phyloP scores from a whole-genome alignment of 2,329 filamentous ascomycete species.

The Parastagonospora avenae region DNA sequence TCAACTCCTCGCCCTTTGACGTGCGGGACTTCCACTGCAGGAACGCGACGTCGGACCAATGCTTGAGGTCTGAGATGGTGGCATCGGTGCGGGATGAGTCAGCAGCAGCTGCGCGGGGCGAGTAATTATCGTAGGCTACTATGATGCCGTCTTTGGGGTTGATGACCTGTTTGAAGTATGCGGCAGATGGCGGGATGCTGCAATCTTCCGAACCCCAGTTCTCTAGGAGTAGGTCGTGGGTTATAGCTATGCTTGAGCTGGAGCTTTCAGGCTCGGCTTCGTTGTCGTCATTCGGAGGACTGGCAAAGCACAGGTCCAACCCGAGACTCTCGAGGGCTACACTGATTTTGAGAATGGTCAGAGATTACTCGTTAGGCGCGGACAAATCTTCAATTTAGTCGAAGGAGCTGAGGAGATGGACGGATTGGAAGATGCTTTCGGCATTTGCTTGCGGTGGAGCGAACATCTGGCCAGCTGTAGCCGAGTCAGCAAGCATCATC shows the following conservation, averaged over 20 bases:
- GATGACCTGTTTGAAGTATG: background rate
- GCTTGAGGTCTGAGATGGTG: background rate
- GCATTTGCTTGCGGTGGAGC: background rate
- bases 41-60: conserved; percentile 9
- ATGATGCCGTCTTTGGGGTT: background rate
- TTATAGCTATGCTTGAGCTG: too few species aligned
- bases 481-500: background rate
- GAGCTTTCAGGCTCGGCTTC: too few species aligned
- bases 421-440: background rate
- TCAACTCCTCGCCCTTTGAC: background rate
- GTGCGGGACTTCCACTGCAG: conserved; percentile 2
- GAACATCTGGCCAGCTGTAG: background rate
- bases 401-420: background rate
- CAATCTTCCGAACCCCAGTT: background rate
- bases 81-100: background rate
- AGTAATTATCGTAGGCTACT: background rate
- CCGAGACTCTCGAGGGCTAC: background rate
- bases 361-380: background rate
- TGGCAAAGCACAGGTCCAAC: background rate
- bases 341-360: background rate
- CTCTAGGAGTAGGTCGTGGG: background rate
- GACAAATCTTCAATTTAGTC: background rate
- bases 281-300: background rate
- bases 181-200: background rate
- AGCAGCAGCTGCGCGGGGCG: background rate